These are phyloP conservation scores for Xylaria arbuscula DNA, from an alignment of 2,329 filamentous ascomycete species.

Conservation along the genomic window DNA sequence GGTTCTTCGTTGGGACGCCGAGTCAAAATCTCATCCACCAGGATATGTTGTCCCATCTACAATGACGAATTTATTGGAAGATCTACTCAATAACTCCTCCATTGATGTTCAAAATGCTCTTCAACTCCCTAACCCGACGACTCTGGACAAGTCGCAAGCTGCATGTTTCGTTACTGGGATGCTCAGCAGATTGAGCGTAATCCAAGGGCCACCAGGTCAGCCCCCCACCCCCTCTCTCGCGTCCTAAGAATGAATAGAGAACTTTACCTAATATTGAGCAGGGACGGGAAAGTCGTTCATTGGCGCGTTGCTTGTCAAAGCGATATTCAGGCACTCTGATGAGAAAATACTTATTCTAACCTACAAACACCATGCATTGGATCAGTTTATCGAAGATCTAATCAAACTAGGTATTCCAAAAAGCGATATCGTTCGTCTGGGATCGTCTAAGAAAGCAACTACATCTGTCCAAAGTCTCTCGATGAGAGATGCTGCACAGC, in stretches of 20 bases:
- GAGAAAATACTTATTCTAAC: constrained; percentile 70
- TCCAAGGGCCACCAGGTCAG: constrained; percentile 77
- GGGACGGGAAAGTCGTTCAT: constrained; percentile 81
- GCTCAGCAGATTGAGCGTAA: constrained; percentile 63
- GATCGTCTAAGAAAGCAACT: constrained; percentile 50
- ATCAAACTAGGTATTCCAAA: constrained; percentile 65
- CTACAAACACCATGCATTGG: constrained; percentile 74
- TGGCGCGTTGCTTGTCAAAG: constrained; percentile 69
- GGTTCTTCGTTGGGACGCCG: constrained; percentile 56
- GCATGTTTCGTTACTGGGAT: constrained; percentile 66
- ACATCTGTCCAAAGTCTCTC: constrained; percentile 56
- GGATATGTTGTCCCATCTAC: constrained; percentile 25
- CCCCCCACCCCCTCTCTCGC: neutral
- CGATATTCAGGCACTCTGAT: constrained; percentile 59
- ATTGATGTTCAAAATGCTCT: constrained; percentile 9
- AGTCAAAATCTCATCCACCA: constrained; percentile 19
- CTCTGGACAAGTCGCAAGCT: constrained; percentile 59
- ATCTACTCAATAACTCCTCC: constrained; percentile 15
- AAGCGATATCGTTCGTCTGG: constrained; percentile 67
- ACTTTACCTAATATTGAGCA: constrained; percentile 42
- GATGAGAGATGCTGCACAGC: constrained; percentile 44
- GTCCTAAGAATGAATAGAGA: neutral
- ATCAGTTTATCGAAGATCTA: constrained; percentile 73
- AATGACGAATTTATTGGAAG: constrained; percentile 2
- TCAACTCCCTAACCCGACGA: constrained; percentile 13